Percentiles rank a stretch among this genome's conserved stretches.
Conservation (phyloP, 129 eudicot genomes). For the Calendula officinalis region DNA sequence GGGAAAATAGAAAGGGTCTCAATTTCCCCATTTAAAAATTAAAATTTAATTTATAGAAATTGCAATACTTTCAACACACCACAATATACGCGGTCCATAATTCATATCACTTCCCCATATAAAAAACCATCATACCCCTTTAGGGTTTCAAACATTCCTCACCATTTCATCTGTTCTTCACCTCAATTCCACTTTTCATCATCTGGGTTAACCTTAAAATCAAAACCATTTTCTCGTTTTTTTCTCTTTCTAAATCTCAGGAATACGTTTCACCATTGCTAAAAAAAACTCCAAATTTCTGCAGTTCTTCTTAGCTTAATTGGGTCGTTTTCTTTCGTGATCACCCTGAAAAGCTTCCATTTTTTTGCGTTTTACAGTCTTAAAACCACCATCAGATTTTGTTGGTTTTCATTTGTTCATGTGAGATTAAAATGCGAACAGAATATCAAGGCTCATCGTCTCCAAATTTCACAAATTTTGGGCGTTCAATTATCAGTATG, state of each 20-base stretch:
- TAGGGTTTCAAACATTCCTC: slow-evolving; percentile 21
- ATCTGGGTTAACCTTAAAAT: neutral
- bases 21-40: neutral
- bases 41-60: neutral
- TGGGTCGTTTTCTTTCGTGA: neutral
- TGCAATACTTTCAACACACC: slow-evolving; percentile 36
- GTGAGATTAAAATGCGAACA: slow-evolving; percentile 30
- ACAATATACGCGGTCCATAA: slow-evolving; percentile 40
- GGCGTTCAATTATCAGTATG: slow-evolving; percentile 52
- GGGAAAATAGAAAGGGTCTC: slow-evolving; percentile 15
- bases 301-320: neutral
- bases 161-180: slow-evolving; percentile 17
- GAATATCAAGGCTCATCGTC: slow-evolving; percentile 54
- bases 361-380: neutral
- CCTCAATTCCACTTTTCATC: slow-evolving; percentile 2
- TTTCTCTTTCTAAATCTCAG: no score
- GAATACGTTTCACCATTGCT: neutral
- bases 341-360: slow-evolving; percentile 12
- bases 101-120: slow-evolving; percentile 26
- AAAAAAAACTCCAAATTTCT: neutral
- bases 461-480: slow-evolving; percentile 30
- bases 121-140: slow-evolving; percentile 12
- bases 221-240: slow-evolving; percentile 16
- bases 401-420: slow-evolving; percentile 2
- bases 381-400: neutral